phyloP scores from a whole-genome alignment of 306 rosid species.

The Casuarina equisetifolia region DNA sequence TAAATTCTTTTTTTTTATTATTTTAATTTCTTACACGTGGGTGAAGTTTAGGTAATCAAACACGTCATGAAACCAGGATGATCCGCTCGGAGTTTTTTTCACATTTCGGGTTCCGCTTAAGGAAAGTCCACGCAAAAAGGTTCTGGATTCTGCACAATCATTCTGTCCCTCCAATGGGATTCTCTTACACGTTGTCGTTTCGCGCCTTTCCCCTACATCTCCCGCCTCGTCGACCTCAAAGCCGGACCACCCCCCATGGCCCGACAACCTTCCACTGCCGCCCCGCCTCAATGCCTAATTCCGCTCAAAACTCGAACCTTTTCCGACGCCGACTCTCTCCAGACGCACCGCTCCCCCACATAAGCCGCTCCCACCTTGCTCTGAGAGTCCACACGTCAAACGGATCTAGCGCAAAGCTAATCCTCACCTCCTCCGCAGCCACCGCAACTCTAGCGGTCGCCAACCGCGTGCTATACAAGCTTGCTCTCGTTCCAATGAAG shows the following conservation, averaged over 20 bases:
- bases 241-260: conserved; percentile 14
- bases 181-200: conserved; percentile 19
- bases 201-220: conserved; percentile 4
- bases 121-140: too few species aligned
- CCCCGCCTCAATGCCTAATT: conserved; percentile 17
- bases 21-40: too few species aligned
- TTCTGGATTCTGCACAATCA: not conserved
- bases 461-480: conserved; percentile 86
- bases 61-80: too few species aligned
- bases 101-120: too few species aligned
- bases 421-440: conserved; percentile 41
- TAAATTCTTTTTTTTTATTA: not conserved
- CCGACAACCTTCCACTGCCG: conserved; percentile 5
- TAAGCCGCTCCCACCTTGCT: conserved; percentile 5
- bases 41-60: too few species aligned
- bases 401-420: conserved; percentile 24
- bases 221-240: conserved; percentile 18
- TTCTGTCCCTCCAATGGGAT: conserved; percentile 17
- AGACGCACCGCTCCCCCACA: not conserved
- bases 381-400: conserved; percentile 44
- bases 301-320: conserved; percentile 27
- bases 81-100: too few species aligned
- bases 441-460: conserved; percentile 58
- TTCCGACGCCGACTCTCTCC: conserved; percentile 24
- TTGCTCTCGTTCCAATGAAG: conserved; percentile 82